These are phyloP conservation scores for Primulina tabacum DNA, from an alignment of 257 asterid species.

Conservation along the genomic window DNA sequence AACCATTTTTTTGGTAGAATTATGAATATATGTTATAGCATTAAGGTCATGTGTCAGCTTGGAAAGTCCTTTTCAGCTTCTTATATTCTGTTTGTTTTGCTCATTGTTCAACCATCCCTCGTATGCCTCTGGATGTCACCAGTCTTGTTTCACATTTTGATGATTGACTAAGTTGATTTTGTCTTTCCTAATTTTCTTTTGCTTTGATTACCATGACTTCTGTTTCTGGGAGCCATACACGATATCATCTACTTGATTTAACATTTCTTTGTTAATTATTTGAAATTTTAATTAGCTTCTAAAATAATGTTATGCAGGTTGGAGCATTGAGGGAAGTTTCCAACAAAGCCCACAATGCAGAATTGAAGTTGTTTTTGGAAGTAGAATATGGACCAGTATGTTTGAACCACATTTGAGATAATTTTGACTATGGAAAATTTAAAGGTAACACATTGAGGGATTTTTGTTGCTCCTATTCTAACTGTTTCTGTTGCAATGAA, in stretches of 20 bases:
- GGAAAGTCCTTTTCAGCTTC: not conserved
- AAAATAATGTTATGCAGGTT: slow-evolving; percentile 54
- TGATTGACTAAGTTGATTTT: slow-evolving; percentile 11
- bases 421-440: slow-evolving; percentile 4
- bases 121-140: slow-evolving; percentile 3
- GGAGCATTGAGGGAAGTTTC: slow-evolving; percentile 87
- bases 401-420: slow-evolving; percentile 16
- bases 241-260: slow-evolving; percentile 16
- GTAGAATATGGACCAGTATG: slow-evolving; percentile 68
- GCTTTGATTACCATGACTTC: slow-evolving; percentile 14
- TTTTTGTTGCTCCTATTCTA: slow-evolving; percentile 19
- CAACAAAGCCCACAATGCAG: slow-evolving; percentile 74
- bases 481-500: slow-evolving; percentile 13
- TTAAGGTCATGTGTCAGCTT: not conserved
- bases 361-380: slow-evolving; percentile 85
- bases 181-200: slow-evolving; percentile 2
- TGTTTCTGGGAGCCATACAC: slow-evolving; percentile 7
- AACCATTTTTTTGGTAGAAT: not conserved
- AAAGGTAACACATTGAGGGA: slow-evolving; percentile 8
- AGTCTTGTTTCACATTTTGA: slow-evolving; percentile 9
- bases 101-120: not conserved
- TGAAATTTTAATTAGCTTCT: slow-evolving; percentile 4
- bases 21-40: slow-evolving; percentile 9
- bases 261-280: not conserved
- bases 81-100: slow-evolving; percentile 7